Conservation (phyloP, 2,329 filamentous ascomycete genomes). For the Massarina eburnea region DNA sequence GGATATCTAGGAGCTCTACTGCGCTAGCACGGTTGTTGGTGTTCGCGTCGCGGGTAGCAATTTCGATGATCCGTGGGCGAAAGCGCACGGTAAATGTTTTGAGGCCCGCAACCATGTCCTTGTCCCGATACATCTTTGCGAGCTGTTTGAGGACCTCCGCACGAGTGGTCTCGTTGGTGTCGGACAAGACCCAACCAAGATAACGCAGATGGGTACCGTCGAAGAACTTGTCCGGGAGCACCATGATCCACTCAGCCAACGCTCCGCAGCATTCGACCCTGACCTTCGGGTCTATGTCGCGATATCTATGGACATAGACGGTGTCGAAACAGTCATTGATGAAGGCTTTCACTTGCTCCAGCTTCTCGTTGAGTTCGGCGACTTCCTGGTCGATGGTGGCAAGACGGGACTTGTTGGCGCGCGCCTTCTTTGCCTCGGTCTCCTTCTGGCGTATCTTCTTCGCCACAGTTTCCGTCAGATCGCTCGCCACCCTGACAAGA, state of each 20-base stretch:
- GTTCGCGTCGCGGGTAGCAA: slow-evolving; percentile 85
- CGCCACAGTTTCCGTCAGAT: slow-evolving; percentile 71
- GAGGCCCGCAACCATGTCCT: slow-evolving; percentile 73
- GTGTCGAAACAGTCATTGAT: slow-evolving; percentile 88
- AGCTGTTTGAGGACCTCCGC: slow-evolving; percentile 87
- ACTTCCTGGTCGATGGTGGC: slow-evolving; percentile 72
- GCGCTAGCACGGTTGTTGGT: slow-evolving; percentile 75
- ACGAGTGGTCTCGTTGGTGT: slow-evolving; percentile 71
- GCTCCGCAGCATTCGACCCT: slow-evolving; percentile 85
- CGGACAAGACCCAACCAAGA: slow-evolving; percentile 92
- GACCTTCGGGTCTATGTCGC: slow-evolving; percentile 88
- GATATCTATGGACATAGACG: slow-evolving; percentile 92
- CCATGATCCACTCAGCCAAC: slow-evolving; percentile 84
- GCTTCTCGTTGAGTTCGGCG: slow-evolving; percentile 68
- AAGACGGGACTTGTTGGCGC: slow-evolving; percentile 76
- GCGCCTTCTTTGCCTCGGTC: slow-evolving; percentile 70
- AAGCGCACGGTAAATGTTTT: slow-evolving; percentile 94
- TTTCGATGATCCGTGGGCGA: slow-evolving; percentile 82
- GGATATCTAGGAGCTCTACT: slow-evolving; percentile 77
- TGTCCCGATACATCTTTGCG: slow-evolving; percentile 74
- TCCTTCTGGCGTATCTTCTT: slow-evolving; percentile 79
- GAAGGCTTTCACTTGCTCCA: slow-evolving; percentile 68
- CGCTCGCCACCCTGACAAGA: slow-evolving; percentile 71
- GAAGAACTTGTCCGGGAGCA: slow-evolving; percentile 83
- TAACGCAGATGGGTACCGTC: slow-evolving; percentile 90